Percentiles rank a stretch among this genome's conserved stretches.
Conservation (phyloP, 2,329 filamentous ascomycete genomes). For the Bipolaris sorokiniana region DNA sequence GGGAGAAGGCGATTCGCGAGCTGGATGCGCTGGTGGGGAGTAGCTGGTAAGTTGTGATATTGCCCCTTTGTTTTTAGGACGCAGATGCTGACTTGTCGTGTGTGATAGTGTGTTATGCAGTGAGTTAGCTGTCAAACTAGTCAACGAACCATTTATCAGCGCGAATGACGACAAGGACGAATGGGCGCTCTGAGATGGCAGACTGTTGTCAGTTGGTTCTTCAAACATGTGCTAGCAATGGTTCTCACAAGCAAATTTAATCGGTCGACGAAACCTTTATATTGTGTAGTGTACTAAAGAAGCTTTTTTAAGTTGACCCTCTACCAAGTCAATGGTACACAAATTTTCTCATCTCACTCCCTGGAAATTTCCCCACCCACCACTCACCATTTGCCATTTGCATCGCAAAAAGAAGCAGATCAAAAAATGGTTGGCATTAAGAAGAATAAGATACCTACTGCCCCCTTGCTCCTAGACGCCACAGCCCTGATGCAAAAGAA, state of each 20-base stretch:
- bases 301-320: not conserved
- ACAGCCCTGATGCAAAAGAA: constrained; percentile 27
- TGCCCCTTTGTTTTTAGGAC: not conserved
- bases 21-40: constrained; percentile 90
- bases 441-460: not conserved
- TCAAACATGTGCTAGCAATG: not conserved
- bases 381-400: not conserved
- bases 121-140: constrained; percentile 90
- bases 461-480: constrained; percentile 17
- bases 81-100: constrained; percentile 22
- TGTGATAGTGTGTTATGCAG: constrained; percentile 81
- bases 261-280: not conserved
- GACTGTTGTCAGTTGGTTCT: too few species aligned
- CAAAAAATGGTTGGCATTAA: too few species aligned
- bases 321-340: not conserved
- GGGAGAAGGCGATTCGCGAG: constrained; percentile 85
- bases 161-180: constrained; percentile 75
- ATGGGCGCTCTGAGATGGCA: constrained; percentile 66
- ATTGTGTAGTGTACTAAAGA: not conserved
- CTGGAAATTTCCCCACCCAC: not conserved
- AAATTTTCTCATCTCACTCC: constrained; percentile 1
- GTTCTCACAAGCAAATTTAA: not conserved
- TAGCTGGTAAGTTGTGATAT: constrained; percentile 69
- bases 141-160: constrained; percentile 90
- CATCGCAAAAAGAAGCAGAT: not conserved